A percentile compares a stretch with the other conserved stretches of the same genome.
phyloP scores from a whole-genome alignment of 202 grass and related monocot genomes.

The Brachypodium distachyon region DNA sequence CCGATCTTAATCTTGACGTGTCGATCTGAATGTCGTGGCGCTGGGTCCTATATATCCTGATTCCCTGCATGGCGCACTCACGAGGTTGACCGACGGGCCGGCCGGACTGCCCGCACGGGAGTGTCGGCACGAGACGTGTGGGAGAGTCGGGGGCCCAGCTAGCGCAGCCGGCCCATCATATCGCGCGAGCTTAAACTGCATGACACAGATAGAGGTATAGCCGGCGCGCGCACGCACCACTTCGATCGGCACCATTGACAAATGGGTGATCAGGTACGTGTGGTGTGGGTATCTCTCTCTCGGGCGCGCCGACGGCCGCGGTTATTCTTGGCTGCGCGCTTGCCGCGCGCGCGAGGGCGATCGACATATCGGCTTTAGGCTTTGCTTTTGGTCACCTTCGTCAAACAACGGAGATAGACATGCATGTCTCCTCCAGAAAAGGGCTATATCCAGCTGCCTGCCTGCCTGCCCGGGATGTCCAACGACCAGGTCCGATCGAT shows the following conservation, averaged over 20 bases:
- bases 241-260: not conserved
- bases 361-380: not conserved
- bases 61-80: constrained; percentile 16
- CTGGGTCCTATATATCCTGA: no score
- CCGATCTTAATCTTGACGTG: not conserved
- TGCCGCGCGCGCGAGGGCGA: not conserved
- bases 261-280: not conserved
- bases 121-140: constrained; percentile 20
- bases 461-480: no score
- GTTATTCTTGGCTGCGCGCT: not conserved
- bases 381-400: not conserved
- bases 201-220: not conserved
- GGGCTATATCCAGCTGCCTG: not conserved
- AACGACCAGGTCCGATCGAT: no score
- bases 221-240: not conserved
- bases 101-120: not conserved
- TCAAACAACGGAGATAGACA: not conserved
- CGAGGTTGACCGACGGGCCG: constrained; percentile 10
- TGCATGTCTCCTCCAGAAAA: constrained; percentile 10
- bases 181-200: not conserved
- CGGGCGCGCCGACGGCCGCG: not conserved
- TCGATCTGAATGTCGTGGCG: not conserved
- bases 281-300: not conserved
- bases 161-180: not conserved
- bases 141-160: no score